A percentile compares a stretch with the other conserved stretches of the same genome.
Conservation (phyloP, 192 early-diverging fungal species). For the Podila epicladia region DNA sequence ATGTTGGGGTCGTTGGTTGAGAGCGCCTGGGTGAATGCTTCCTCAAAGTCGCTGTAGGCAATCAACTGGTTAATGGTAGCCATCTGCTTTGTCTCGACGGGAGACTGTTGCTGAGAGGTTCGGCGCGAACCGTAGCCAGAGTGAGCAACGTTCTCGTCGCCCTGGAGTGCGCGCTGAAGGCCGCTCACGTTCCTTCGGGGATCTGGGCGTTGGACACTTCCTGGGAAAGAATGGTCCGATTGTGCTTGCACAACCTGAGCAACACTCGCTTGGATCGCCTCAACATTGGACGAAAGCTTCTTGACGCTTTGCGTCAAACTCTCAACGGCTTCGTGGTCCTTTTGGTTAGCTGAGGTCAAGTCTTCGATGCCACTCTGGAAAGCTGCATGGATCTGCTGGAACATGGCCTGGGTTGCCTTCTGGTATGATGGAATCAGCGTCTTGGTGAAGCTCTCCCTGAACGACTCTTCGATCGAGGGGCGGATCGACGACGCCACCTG, state of each 20-base stretch:
- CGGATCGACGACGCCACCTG: slow-evolving; percentile 49
- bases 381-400: slow-evolving; percentile 54
- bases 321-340: slow-evolving; percentile 35
- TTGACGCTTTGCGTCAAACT: slow-evolving; percentile 9
- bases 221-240: slow-evolving; percentile 13
- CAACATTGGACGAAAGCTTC: slow-evolving; percentile 37
- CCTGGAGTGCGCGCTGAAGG: slow-evolving; percentile 43
- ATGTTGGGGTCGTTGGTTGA: slow-evolving; percentile 44
- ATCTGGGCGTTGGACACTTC: slow-evolving; percentile 11
- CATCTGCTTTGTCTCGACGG: slow-evolving; percentile 29
- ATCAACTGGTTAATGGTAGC: slow-evolving; percentile 31
- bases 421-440: slow-evolving; percentile 57
- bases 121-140: slow-evolving; percentile 42
- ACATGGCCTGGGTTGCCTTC: slow-evolving; percentile 58
- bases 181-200: slow-evolving; percentile 25
- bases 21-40: slow-evolving; percentile 51
- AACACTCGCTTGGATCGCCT: slow-evolving; percentile 18
- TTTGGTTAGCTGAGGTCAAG: slow-evolving; percentile 16
- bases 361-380: slow-evolving; percentile 53
- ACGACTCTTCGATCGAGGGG: slow-evolving; percentile 55
- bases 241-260: slow-evolving; percentile 24
- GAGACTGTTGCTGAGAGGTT: slow-evolving; percentile 36
- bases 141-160: slow-evolving; percentile 17
- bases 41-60: slow-evolving; percentile 42
- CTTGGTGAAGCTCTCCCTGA: slow-evolving; percentile 54